These are phyloP conservation scores for Exophiala oligosperma DNA, from an alignment of 2,329 filamentous ascomycete genomes.

Conservation along the genomic window DNA sequence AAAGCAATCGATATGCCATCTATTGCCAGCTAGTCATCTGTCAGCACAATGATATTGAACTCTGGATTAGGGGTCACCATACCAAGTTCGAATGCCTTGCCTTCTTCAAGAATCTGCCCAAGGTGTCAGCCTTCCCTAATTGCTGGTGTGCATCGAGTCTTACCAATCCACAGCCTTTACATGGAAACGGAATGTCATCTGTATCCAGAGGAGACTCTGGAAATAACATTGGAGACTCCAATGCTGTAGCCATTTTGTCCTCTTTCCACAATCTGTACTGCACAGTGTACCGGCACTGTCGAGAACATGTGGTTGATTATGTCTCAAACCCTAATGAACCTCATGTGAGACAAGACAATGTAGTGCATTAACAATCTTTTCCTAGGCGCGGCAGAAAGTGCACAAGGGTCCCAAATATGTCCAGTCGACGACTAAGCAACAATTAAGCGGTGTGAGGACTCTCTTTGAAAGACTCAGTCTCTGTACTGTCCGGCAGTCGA, in stretches of 20 bases:
- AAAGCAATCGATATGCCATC: constrained; percentile 99
- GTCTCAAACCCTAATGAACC: constrained; percentile 7
- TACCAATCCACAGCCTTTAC: constrained; percentile 92
- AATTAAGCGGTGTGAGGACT: neutral
- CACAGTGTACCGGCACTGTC: constrained; percentile 8
- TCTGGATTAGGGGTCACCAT: constrained; percentile 20
- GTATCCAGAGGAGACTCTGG: constrained; percentile 67
- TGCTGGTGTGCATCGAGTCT: constrained; percentile 28
- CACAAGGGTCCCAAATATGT: constrained; percentile 7
- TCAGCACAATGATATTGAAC: constrained; percentile 27
- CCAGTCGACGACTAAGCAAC: constrained; percentile 6
- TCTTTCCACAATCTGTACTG: constrained; percentile 8
- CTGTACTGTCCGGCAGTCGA: constrained; percentile 20
- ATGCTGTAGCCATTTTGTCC: constrained; percentile 51
- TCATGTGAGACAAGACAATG: constrained; percentile 1
- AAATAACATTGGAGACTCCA: constrained; percentile 58
- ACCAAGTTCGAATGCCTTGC: constrained; percentile 98
- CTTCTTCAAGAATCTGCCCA: constrained; percentile 87
- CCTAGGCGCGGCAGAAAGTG: constrained; percentile 2
- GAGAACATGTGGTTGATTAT: constrained; percentile 14
- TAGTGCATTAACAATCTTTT: constrained; percentile 16
- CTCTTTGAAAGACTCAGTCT: constrained; percentile 5
- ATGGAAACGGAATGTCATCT: constrained; percentile 79
- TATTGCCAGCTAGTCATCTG: constrained; percentile 71
- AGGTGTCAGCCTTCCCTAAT: constrained; percentile 21